These are phyloP conservation scores for Spiraea crenata DNA, from an alignment of 331 rosid species.

Conservation along the genomic window DNA sequence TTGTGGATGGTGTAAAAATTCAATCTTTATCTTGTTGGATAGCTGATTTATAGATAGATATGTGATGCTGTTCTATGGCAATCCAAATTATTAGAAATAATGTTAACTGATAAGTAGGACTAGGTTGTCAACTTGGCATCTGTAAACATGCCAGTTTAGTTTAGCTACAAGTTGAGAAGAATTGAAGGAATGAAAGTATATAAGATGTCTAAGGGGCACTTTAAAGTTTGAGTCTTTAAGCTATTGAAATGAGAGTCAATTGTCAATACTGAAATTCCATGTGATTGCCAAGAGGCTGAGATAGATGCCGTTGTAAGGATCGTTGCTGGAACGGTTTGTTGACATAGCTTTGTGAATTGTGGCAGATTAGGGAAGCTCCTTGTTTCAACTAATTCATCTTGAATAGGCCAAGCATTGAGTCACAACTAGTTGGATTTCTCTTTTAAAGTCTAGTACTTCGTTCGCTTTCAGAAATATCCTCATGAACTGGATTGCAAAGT, in stretches of 20 bases:
- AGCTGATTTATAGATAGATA: neutral
- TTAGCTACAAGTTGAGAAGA: neutral
- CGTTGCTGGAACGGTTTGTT: neutral
- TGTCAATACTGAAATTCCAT: neutral
- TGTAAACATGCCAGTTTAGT: neutral
- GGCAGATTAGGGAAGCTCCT: neutral
- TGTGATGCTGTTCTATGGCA: no score
- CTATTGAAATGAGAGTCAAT: neutral
- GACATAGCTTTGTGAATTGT: neutral
- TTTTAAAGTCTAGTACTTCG: neutral
- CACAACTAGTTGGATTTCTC: constrained; percentile 7
- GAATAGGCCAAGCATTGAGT: neutral
- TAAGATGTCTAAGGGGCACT: neutral
- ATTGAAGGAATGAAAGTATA: neutral
- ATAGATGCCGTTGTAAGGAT: no score
- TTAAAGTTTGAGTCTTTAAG: neutral
- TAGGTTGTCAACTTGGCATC: neutral
- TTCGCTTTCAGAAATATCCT: neutral
- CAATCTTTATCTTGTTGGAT: neutral
- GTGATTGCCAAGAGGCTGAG: neutral
- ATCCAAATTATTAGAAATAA: no score
- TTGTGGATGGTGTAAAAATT: neutral
- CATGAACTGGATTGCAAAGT: neutral
- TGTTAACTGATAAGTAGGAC: neutral
- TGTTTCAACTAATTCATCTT: neutral